Evolutionary conservation across 495 filamentous ascomycete species (phyloP).

Genomic region (Penicillium nucicola): DNA sequence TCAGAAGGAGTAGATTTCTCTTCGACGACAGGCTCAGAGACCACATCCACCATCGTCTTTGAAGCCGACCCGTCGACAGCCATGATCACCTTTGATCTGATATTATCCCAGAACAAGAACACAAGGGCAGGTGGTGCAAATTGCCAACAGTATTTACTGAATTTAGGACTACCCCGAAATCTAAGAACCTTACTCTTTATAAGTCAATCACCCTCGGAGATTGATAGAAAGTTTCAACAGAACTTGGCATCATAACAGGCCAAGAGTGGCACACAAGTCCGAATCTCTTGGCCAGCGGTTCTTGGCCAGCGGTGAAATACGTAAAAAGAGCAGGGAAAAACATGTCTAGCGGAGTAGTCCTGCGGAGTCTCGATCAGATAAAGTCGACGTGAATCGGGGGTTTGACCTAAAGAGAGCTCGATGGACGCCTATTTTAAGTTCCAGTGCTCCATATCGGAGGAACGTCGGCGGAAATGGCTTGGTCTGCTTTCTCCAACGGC

Average conservation of each 20-base stretch:
- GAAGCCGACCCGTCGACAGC: conserved; percentile 3
- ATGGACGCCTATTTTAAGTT: neutral
- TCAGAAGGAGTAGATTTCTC: neutral
- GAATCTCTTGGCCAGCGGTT: neutral
- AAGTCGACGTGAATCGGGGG: neutral
- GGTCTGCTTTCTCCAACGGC: neutral
- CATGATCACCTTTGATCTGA: conserved; percentile 3
- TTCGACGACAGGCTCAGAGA: conserved; percentile 1
- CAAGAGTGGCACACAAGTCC: neutral
- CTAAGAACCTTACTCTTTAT: neutral
- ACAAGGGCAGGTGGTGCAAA: neutral
- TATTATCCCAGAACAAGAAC: neutral
- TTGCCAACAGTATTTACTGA: too few relatives aligned
- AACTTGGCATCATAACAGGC: neutral
- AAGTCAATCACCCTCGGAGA: neutral
- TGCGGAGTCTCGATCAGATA: conserved; percentile 1
- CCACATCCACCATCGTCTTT: conserved; percentile 12
- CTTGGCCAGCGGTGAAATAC: neutral
- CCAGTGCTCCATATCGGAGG: neutral
- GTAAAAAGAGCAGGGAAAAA: neutral
- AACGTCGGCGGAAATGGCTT: neutral
- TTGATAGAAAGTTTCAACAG: conserved; percentile 5
- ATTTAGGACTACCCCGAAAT: too few relatives aligned
- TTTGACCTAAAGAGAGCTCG: neutral
- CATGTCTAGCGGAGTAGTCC: neutral